Base-by-base conservation (phyloP, 148 eudicot genomes). In the Cornus florida region DNA sequence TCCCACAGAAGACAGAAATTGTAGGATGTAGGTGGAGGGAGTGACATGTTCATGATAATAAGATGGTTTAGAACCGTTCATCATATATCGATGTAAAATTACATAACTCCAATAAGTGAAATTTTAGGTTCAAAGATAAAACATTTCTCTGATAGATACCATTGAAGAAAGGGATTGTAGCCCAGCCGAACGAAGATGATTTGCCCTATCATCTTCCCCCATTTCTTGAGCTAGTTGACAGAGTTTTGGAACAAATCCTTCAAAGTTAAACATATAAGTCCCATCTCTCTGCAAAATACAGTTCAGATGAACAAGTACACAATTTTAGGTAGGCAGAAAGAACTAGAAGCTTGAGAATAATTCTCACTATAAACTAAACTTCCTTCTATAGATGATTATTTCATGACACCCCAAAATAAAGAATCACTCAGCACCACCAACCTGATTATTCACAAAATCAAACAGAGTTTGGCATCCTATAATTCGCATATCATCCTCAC, bases 171-270 rank as follows among this genome's bases (percentile, higher is more conserved):
- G 92, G 80, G 97, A 90, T 86, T 95, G 97, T 75, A 95, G 79
- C 32, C 87, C 97, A 86, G 89, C 92, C 75, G 98, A 89, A 56
- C 97, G 92, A 71, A 95, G 93, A 76, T 79, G 86, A 62, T 83
- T 75, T 79, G 85, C 91, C 80, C 89, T 89, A 81, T 93, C 93
- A 80, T 93, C 94, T 60, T 89, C 96, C 68, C 98, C 98, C 57
- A 85, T 89, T 91, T 95, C 97, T 89, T 93, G 94, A 71, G 94
- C 98, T 69, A 93, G 82, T 84, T 90, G 92, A 85, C 96, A 90
- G 62, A 95, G 80, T 83, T 93, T 93, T 50, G 98, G 97, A 75
- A 93, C 86, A 80, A 90, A 93, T 72, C 86, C 91, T 84, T 95
- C 98, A 72, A 95, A 82, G 64, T 92, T 93, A 83, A 95, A 92